Evolutionary conservation across 139 green algal species (phyloP).

Genomic region (Pleodorina starrii): DNA sequence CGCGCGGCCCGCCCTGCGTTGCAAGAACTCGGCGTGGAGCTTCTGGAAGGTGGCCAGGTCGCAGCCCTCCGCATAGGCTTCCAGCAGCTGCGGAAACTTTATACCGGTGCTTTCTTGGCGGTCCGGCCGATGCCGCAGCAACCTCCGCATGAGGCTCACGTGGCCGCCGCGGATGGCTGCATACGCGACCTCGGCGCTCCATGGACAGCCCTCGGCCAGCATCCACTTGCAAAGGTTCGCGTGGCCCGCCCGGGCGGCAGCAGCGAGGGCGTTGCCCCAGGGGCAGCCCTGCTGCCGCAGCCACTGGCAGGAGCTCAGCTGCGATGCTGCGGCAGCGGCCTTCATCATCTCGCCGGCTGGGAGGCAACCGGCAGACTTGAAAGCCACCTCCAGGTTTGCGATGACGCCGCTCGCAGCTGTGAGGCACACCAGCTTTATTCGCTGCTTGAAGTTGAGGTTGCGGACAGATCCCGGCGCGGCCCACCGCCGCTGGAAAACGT

Average conservation of each 20-base stretch:
- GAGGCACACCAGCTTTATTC: background rate
- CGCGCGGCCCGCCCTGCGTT: background rate
- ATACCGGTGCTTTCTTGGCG: too few relatives aligned
- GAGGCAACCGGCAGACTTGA: too few relatives aligned
- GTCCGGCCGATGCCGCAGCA: background rate
- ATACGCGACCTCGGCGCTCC: background rate
- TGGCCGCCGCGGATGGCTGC: background rate
- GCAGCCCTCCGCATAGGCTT: background rate
- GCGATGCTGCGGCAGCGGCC: background rate
- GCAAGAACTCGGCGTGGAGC: background rate
- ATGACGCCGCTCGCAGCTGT: constrained; percentile 11
- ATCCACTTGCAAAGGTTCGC: background rate
- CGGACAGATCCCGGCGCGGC: background rate
- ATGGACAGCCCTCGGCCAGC: background rate
- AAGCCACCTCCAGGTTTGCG: background rate
- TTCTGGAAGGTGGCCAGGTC: background rate
- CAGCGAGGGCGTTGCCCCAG: background rate
- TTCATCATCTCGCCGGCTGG: background rate
- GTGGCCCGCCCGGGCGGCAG: background rate
- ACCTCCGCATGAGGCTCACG: background rate
- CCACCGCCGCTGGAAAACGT: background rate
- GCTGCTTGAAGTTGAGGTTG: background rate
- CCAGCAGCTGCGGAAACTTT: background rate
- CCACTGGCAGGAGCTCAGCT: background rate
- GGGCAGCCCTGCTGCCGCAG: background rate